Conservation (phyloP, 2,329 filamentous ascomycete genomes). For the Verticillium isaacii region DNA sequence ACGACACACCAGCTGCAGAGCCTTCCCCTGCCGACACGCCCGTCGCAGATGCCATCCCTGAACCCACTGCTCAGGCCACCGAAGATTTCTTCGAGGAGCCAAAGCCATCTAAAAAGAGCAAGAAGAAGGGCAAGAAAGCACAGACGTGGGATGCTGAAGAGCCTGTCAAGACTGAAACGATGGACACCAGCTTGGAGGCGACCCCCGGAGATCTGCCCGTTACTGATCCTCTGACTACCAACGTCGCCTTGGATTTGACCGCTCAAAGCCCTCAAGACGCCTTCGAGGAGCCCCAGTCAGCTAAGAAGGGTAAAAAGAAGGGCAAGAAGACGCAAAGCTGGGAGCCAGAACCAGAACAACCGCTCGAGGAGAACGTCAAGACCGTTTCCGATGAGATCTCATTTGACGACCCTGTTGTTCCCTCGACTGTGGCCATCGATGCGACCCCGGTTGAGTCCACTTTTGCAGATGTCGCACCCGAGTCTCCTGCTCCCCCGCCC, state of each 20-base stretch:
- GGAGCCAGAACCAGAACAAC: neutral
- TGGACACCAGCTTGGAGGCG: neutral
- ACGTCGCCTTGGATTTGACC: neutral
- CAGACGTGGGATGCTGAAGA: conserved; percentile 7
- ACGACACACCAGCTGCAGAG: conserved; percentile 14
- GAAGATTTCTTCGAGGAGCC: conserved; percentile 19
- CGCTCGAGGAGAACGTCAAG: neutral
- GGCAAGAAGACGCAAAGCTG: neutral
- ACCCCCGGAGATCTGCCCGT: neutral
- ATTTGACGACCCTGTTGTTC: conserved; percentile 4
- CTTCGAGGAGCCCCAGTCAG: conserved; percentile 3
- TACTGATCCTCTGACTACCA: neutral
- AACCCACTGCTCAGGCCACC: neutral
- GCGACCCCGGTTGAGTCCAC: conserved; percentile 1
- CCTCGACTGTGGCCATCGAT: conserved; percentile 5
- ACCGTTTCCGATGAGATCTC: conserved; percentile 11
- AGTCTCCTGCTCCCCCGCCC: neutral
- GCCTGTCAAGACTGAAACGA: neutral
- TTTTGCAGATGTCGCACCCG: neutral
- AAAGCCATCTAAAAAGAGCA: conserved; percentile 31
- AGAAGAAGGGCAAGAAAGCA: conserved; percentile 23
- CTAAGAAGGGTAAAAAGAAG: conserved; percentile 6
- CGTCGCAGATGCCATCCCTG: neutral
- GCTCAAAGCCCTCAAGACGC: conserved; percentile 6
- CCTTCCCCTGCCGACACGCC: neutral